Evolutionary conservation across 805 yeast species (phyloP).

Genomic region (Candida sanyiensis): DNA sequence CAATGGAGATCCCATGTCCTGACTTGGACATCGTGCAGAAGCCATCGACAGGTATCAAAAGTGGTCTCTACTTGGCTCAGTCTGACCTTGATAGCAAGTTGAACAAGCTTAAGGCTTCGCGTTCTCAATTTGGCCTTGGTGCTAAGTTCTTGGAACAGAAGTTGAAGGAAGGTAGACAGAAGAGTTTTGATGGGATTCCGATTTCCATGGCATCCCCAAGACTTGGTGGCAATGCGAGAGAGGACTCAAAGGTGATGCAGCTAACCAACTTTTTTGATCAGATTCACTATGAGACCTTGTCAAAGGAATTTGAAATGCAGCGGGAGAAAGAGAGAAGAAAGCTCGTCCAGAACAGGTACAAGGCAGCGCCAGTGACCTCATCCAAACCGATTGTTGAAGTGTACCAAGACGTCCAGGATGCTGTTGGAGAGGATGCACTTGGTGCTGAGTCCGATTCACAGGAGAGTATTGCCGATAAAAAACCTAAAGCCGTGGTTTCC

Average conservation of each 20-base stretch:
- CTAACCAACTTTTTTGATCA: constrained; percentile 65
- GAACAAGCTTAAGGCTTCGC: constrained; percentile 3
- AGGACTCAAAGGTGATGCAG: constrained; percentile 49
- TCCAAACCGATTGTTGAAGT: constrained; percentile 89
- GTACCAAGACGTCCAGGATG: constrained; percentile 82
- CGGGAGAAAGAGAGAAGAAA: constrained; percentile 73
- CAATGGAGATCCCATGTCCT: too few species aligned
- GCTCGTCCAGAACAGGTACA: constrained; percentile 51
- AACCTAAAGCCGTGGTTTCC: constrained; percentile 2
- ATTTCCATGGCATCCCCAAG: constrained; percentile 5
- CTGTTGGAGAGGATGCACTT: constrained; percentile 54
- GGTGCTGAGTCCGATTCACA: constrained; percentile 22
- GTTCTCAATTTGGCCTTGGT: constrained; percentile 21
- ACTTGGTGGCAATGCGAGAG: constrained; percentile 15
- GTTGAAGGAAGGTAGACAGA: constrained; percentile 25
- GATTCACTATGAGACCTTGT: constrained; percentile 72
- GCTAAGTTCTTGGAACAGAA: constrained; percentile 24
- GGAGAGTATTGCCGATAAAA: constrained; percentile 16
- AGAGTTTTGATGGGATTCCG: constrained; percentile 11
- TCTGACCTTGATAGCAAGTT: not conserved
- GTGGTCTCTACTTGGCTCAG: not conserved
- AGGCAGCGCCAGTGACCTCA: constrained; percentile 64
- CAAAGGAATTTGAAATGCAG: constrained; percentile 81
- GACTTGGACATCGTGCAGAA: too few species aligned
- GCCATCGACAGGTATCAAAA: too few species aligned